Percentiles rank a stretch among this genome's conserved stretches.
Conservation (phyloP, 441 rosid genomes). For the Theobroma grandiflorum region DNA sequence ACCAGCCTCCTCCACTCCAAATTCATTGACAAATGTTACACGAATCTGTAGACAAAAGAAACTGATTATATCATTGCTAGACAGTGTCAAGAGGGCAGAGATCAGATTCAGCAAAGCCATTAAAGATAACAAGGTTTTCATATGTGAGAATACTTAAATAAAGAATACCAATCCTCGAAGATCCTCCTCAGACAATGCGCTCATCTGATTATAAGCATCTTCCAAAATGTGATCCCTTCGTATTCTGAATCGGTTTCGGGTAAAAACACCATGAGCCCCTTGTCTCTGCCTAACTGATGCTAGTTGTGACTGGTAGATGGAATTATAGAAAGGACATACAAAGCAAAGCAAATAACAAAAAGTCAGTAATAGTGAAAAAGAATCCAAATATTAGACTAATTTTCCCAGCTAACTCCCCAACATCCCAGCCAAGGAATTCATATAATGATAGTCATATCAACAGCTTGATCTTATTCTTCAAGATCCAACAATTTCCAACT, state of each 20-base stretch:
- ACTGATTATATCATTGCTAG: conserved; percentile 20
- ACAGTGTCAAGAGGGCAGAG: conserved; percentile 28
- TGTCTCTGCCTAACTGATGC: conserved; percentile 73
- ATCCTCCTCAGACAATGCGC: conserved; percentile 93
- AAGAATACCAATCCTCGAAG: conserved; percentile 84
- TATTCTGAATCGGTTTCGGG: conserved; percentile 90
- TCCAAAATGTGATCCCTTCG: conserved; percentile 95
- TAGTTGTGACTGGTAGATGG: conserved; percentile 75
- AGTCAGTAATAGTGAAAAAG: conserved; percentile 17
- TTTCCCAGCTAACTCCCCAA: conserved; percentile 20
- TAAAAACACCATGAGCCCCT: conserved; percentile 77
- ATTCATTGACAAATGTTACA: conserved; percentile 93
- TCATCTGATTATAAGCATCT: conserved; percentile 99
- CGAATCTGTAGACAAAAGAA: conserved; percentile 77
- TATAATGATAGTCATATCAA: background rate
- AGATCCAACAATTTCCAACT: conserved; percentile 23
- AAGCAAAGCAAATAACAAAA: conserved; percentile 31
- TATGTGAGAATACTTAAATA: conserved; percentile 28
- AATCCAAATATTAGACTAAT: conserved; percentile 13
- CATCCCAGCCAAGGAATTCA: conserved; percentile 24
- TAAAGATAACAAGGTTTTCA: background rate
- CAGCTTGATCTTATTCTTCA: conserved; percentile 4
- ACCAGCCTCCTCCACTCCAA: conserved; percentile 99
- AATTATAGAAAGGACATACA: conserved; percentile 28
- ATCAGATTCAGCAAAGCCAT: conserved; percentile 2